Base-by-base conservation (phyloP, 257 asterid species). In the Cordia subcordata region DNA sequence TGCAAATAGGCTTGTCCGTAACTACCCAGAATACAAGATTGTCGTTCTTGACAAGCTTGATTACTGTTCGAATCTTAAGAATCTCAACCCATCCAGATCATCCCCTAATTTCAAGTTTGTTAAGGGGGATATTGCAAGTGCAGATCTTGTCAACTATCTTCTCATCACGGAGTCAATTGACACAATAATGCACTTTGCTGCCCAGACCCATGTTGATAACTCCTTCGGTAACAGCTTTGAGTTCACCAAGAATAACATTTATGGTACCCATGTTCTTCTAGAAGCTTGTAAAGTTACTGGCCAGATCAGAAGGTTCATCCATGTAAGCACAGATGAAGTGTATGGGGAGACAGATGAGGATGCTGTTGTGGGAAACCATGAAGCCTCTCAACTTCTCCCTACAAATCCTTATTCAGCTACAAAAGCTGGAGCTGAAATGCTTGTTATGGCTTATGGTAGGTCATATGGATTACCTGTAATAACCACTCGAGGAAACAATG, bases 341-440 rank as follows among this genome's bases (percentile, higher is more conserved):
- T 79, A 79, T 59, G 85, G 85, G 12, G 85, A 79, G 63, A 79
- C 85, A 0, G 79, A 79, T 39, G 81, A 79, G 68, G 66, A 72
- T 17, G 79, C 84, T n/a, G 64, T 59, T 0, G 69, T 74, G 4
- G 83, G 83, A 13, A 78, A 71, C 53, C 74, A 68, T 21, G 84
- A 78, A 65, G 75, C 75, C 5, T 78, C 81, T 0, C 81, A 68
- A 72, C 78, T 78, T 57, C 81, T 74, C 40, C 84, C 84, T 5
- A 79, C 84, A 9, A 79, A 79, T 33, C 84, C 84, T 0, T 79
- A 79, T 21, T 72, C 84, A 8, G 84, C 84, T 27, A 71, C 84
- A 4, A 79, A 79, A 68, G 81, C 84, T 9, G 84, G 81, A 61
- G 84, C 84, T 5, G 84, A 78, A 65, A 78, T 78, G 84, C 76